Base-by-base conservation (phyloP, 106 monocot genomes). In the Posidonia australis region DNA sequence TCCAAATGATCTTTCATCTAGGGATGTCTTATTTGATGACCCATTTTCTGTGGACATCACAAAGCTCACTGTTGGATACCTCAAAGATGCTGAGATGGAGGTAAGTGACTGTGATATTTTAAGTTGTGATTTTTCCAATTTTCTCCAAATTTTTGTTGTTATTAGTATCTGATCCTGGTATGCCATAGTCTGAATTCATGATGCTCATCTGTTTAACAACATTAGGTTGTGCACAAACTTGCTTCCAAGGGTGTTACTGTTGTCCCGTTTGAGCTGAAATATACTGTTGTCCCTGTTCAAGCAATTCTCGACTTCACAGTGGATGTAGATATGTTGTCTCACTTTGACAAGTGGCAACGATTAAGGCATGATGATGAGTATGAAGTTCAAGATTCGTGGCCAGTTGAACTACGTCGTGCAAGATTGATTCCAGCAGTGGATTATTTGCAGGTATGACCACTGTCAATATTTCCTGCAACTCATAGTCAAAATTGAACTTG, bases 371-470 rank as follows among this genome's bases (percentile, higher is more conserved):
- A 93, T 66, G 58, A 81, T 31, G 67, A 83, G 6, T 93, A 82
- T 52, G 93, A 93, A 79, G 93, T 83, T n/a, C 89, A 89, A 77
- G 86, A 89, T 66, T 86, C 86, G 58, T 93, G 93, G 93, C 93
- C 93, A 0, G 81, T 89, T 21, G 93, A 93, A 64, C 81, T 93
- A 5, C 85, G 93, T 2, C 86, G 93, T 66, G 93, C 93, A 25
- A 70, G 89, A 5, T 51, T 93, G 61, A 62, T 93, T 46, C 83
- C 93, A 17, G 93, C 93, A 58, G 93, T 93, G 10, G 93, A 93
- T 52, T 93, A 93, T 76, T 13, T 93, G 49, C 93, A 93, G 83
- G 92, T 93, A 45, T n/a, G n/a, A n/a, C n/a, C n/a, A n/a, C n/a
- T n/a, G n/a, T n/a, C 3, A 22, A 5, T 19, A 21, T 23, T 55